Percentiles rank a stretch among this genome's conserved stretches.
Conservation (phyloP, 495 filamentous ascomycete genomes). For the Glarea lozoyensis region DNA sequence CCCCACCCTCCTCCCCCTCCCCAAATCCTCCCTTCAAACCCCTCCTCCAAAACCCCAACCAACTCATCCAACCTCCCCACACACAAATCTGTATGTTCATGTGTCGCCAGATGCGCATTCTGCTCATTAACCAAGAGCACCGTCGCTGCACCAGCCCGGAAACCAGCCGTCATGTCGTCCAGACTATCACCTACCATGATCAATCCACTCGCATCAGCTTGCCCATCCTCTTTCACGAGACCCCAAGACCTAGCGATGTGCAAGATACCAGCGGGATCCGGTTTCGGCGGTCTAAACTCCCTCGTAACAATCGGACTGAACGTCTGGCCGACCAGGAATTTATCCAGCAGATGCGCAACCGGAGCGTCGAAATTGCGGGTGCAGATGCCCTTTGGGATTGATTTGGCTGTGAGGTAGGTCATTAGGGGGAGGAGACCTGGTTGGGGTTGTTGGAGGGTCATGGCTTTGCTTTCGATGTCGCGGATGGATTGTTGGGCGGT, state of each 20-base stretch:
- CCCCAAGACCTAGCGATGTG: constrained; percentile 75
- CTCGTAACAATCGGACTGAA: constrained; percentile 83
- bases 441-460: constrained; percentile 69
- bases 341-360: constrained; percentile 56
- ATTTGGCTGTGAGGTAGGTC: constrained; percentile 61
- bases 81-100: constrained; percentile 70
- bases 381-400: constrained; percentile 72
- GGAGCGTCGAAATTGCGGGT: constrained; percentile 87
- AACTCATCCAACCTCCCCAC: constrained; percentile 62
- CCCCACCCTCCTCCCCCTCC: constrained; percentile 14
- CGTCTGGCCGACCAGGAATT: constrained; percentile 54
- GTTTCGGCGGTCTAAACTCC: constrained; percentile 78
- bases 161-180: constrained; percentile 89
- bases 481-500: constrained; percentile 63
- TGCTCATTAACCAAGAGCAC: constrained; percentile 77
- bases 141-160: constrained; percentile 77
- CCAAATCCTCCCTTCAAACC: constrained; percentile 42
- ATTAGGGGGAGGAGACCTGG: constrained; percentile 68
- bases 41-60: constrained; percentile 58
- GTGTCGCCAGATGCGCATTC: constrained; percentile 62
- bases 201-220: constrained; percentile 18
- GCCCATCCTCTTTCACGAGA: constrained; percentile 24
- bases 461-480: constrained; percentile 68
- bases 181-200: constrained; percentile 36
- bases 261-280: constrained; percentile 77